phyloP scores from a whole-genome alignment of 495 filamentous ascomycete genomes.

The Lophiotrema nucula region DNA sequence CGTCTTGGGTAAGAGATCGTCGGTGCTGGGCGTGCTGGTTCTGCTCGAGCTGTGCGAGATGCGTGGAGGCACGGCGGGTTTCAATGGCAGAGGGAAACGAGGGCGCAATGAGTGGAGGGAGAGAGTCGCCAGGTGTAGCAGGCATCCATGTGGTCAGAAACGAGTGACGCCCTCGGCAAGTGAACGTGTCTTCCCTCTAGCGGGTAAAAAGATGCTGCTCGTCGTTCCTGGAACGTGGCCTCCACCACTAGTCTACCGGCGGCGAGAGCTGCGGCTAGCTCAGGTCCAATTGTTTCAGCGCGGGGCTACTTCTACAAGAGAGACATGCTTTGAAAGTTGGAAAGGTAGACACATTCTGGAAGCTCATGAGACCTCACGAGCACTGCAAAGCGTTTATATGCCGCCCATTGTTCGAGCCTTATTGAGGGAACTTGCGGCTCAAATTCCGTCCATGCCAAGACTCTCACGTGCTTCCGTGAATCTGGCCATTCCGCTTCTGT shows the following conservation, averaged over 20 bases:
- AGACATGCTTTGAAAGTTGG: background rate
- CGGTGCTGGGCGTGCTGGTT: constrained; percentile 17
- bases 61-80: constrained; percentile 22
- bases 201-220: constrained; percentile 19
- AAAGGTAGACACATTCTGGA: background rate
- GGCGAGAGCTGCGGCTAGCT: too few species aligned
- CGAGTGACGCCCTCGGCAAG: constrained; percentile 1
- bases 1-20: constrained; percentile 10
- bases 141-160: constrained; percentile 40
- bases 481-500: background rate
- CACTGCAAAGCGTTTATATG: background rate
- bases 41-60: constrained; percentile 31
- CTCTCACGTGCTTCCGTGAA: constrained; percentile 16
- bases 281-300: too few species aligned
- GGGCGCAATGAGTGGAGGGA: constrained; percentile 25
- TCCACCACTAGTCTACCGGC: too few species aligned
- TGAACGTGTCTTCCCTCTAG: constrained; percentile 27
- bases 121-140: constrained; percentile 33
- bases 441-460: background rate
- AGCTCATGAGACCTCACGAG: background rate
- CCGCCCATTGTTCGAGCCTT: background rate
- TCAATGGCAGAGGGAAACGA: constrained; percentile 26
- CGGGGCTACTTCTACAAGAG: background rate
- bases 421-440: background rate
- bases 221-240: constrained; percentile 32